Percentiles rank a stretch among this genome's conserved stretches.
phyloP scores from a whole-genome alignment of 768 basidiomycete species.

The Dendrothele bispora region DNA sequence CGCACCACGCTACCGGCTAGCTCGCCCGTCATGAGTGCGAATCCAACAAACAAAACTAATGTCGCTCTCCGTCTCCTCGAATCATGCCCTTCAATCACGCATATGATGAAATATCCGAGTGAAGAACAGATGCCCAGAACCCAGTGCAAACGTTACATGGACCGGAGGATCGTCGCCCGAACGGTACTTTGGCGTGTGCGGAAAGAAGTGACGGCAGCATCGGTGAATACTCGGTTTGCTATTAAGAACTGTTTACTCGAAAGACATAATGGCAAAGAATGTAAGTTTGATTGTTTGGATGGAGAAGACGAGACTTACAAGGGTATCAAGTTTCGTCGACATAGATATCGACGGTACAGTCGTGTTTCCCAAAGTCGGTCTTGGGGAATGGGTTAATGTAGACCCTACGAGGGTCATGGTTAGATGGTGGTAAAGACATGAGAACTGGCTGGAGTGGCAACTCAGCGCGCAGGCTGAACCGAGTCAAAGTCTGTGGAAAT shows the following conservation, averaged over 20 bases:
- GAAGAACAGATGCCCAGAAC: conserved; percentile 72
- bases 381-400: conserved; percentile 61
- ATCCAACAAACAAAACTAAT: conserved; percentile 70
- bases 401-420: conserved; percentile 68
- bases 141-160: conserved; percentile 74
- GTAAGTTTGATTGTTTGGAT: conserved; percentile 3
- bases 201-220: conserved; percentile 71
- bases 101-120: conserved; percentile 69
- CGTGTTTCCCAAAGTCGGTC: conserved; percentile 50
- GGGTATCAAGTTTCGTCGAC: conserved; percentile 64
- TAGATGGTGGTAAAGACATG: conserved; percentile 48
- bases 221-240: conserved; percentile 72
- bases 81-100: conserved; percentile 71
- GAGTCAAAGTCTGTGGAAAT: no score
- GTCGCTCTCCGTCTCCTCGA: conserved; percentile 60
- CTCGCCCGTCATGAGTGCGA: conserved; percentile 78
- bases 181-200: conserved; percentile 57
- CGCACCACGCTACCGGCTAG: conserved; percentile 73
- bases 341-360: conserved; percentile 64
- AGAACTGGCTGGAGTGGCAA: background rate
- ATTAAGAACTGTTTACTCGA: conserved; percentile 57
- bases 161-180: conserved; percentile 50
- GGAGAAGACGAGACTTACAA: conserved; percentile 44
- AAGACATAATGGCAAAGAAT: conserved; percentile 2
- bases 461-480: no score